Conservation (phyloP, 345 rosid species). For the Kernera saxatilis region DNA sequence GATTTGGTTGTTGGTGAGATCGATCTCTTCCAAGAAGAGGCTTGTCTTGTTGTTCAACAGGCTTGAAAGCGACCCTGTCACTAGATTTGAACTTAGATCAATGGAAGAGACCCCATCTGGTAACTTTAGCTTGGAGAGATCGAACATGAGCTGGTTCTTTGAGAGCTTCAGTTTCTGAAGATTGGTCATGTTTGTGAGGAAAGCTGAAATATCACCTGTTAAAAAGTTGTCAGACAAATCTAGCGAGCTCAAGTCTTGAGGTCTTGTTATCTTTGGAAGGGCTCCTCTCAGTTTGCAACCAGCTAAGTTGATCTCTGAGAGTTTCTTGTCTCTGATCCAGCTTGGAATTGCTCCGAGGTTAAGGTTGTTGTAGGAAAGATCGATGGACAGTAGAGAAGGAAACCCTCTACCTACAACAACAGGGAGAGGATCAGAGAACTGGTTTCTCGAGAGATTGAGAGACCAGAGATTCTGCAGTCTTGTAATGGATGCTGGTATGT, state of each 20-base stretch:
- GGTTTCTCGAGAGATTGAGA: constrained; percentile 82
- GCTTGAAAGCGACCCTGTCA: constrained; percentile 60
- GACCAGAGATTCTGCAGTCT: constrained; percentile 70
- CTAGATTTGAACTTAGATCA: constrained; percentile 65
- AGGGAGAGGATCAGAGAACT: constrained; percentile 63
- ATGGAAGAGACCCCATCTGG: constrained; percentile 54
- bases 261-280: constrained; percentile 59
- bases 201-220: constrained; percentile 50
- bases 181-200: constrained; percentile 51
- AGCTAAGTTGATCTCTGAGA: constrained; percentile 68
- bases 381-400: constrained; percentile 69
- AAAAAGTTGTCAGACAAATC: constrained; percentile 74
- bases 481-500: constrained; percentile 60
- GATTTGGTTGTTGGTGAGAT: constrained; percentile 61
- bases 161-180: constrained; percentile 68
- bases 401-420: constrained; percentile 40
- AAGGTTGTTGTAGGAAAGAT: constrained; percentile 79
- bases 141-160: constrained; percentile 64
- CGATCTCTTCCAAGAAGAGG: constrained; percentile 58
- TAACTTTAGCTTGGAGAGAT: constrained; percentile 49
- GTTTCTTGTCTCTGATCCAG: constrained; percentile 59
- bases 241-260: constrained; percentile 52
- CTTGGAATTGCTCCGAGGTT: constrained; percentile 60
- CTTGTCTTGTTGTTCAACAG: constrained; percentile 67
- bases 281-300: constrained; percentile 71